These are phyloP conservation scores for Saksenaea vasiformis DNA, from an alignment of 371 early-diverging fungal genomes.

Conservation along the genomic window DNA sequence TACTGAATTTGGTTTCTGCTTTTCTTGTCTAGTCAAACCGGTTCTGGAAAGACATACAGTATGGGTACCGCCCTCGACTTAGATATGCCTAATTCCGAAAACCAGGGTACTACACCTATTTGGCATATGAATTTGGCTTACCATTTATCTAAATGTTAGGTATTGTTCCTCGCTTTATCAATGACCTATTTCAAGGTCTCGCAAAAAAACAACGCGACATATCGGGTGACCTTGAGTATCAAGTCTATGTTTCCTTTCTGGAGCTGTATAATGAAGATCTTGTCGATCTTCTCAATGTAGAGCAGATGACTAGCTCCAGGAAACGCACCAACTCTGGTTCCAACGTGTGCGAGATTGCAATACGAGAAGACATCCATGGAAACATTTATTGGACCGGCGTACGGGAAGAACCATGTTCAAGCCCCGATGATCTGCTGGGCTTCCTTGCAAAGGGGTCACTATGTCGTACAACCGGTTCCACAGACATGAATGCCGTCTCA, in stretches of 20 bases:
- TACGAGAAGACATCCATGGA: constrained; percentile 92
- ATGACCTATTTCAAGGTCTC: constrained; percentile 58
- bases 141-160: constrained; percentile 44
- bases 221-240: constrained; percentile 39
- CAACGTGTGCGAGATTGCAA: constrained; percentile 37
- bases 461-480: constrained; percentile 92
- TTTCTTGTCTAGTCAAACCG: constrained; percentile 76
- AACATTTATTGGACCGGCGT: constrained; percentile 91
- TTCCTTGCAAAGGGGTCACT: constrained; percentile 76
- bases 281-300: constrained; percentile 74
- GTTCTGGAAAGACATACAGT: constrained; percentile 97
- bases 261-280: constrained; percentile 99
- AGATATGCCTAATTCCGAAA: constrained; percentile 34
- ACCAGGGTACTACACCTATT: constrained; percentile 22
- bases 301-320: not conserved
- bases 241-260: constrained; percentile 76
- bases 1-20: not conserved
- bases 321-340: not conserved
- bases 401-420: constrained; percentile 74
- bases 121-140: not conserved
- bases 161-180: constrained; percentile 88
- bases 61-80: constrained; percentile 85
- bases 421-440: constrained; percentile 77
- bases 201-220: not conserved
- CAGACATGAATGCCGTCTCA: constrained; percentile 96